These are phyloP conservation scores for Solanum phureja DNA, from an alignment of 257 asterid species.

Conservation along the genomic window DNA sequence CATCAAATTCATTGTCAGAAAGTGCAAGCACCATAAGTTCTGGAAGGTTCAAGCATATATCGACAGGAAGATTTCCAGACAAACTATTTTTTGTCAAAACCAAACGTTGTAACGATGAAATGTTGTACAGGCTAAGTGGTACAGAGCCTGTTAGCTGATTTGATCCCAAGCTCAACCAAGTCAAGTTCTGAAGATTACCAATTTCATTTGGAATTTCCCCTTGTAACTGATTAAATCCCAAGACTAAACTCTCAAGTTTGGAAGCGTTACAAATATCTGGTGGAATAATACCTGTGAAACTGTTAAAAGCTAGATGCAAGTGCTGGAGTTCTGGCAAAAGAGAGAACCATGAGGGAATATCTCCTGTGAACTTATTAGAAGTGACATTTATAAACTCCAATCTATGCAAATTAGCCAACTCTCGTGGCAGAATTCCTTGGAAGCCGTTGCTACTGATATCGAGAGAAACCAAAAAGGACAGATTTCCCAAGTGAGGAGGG, in stretches of 20 bases:
- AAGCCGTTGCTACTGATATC: slow-evolving; percentile 2
- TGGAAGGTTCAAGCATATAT: not conserved
- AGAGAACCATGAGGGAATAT: not conserved
- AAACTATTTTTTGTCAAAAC: not conserved
- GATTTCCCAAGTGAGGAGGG: slow-evolving; percentile 5
- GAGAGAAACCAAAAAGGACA: slow-evolving; percentile 6
- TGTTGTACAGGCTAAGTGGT: slow-evolving; percentile 5
- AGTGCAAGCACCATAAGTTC: not conserved
- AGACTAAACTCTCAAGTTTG: not conserved
- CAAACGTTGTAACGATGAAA: not conserved
- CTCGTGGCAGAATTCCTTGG: not conserved
- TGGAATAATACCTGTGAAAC: slow-evolving; percentile 14
- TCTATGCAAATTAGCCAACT: not conserved
- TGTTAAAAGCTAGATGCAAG: slow-evolving; percentile 3
- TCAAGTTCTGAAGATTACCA: slow-evolving; percentile 2
- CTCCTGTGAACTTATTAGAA: slow-evolving; percentile 10
- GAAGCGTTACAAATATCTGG: not conserved
- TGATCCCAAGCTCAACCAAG: not conserved
- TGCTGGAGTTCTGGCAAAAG: slow-evolving; percentile 1
- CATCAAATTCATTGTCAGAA: not conserved
- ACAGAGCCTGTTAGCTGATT: slow-evolving; percentile 10
- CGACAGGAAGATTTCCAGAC: not conserved
- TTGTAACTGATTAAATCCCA: slow-evolving; percentile 1
- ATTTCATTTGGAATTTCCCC: slow-evolving; percentile 5
- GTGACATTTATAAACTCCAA: not conserved